Evolutionary conservation across 2,329 filamentous ascomycete species (phyloP).

Genomic region (Phialocephala subalpina): DNA sequence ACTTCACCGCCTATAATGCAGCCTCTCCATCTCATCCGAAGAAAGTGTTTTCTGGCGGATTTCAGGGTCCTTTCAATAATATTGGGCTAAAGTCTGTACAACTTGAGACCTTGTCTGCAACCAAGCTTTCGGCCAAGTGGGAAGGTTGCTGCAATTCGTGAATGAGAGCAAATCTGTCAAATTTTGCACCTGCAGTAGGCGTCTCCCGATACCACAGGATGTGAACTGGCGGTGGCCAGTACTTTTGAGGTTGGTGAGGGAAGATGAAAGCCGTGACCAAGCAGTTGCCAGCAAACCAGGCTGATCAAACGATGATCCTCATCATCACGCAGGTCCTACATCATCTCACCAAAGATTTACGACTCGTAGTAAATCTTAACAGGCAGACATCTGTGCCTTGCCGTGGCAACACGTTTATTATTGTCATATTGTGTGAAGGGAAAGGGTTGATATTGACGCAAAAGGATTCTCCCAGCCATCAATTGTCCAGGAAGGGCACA

Average conservation of each 20-base stretch:
- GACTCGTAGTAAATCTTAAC: not conserved
- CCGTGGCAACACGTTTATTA: not conserved
- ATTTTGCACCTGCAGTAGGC: not conserved
- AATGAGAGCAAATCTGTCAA: not conserved
- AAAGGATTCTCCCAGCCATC: not conserved
- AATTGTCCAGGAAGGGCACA: not conserved
- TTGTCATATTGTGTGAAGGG: not conserved
- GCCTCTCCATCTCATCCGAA: not conserved
- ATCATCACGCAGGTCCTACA: slow-evolving; percentile 13
- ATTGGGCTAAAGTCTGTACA: not conserved
- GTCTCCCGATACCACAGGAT: not conserved
- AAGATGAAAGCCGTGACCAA: not conserved
- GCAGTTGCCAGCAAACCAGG: slow-evolving; percentile 5
- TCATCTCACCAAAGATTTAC: slow-evolving; percentile 11
- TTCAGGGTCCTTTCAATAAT: not conserved
- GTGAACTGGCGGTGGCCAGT: not conserved
- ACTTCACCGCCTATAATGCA: slow-evolving; percentile 13
- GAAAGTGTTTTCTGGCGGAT: not conserved
- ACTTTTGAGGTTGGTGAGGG: not conserved
- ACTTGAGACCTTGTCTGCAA: not conserved
- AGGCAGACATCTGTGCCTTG: not conserved
- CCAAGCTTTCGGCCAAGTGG: slow-evolving; percentile 11
- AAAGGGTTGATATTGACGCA: not conserved
- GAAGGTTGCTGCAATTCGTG: not conserved
- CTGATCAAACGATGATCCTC: slow-evolving; percentile 17